Evolutionary conservation across 2,329 filamentous ascomycete genomes (phyloP).

Genomic region (Ceratocystis eucalypticola): DNA sequence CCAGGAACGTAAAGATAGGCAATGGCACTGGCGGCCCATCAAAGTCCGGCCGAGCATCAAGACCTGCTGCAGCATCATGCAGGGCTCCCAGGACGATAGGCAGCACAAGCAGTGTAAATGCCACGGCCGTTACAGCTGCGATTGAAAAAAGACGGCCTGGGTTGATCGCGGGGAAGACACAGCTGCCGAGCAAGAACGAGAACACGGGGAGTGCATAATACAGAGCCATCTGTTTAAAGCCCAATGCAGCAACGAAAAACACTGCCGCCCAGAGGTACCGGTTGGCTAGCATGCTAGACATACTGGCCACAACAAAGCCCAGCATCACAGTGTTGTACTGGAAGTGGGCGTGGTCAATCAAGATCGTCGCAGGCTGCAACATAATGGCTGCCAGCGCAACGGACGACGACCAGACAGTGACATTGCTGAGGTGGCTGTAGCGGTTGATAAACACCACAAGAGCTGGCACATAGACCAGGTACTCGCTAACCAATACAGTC

Average conservation of each 20-base stretch:
- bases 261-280: constrained; percentile 77
- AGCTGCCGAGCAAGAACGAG: constrained; percentile 76
- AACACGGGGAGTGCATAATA: constrained; percentile 94
- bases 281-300: constrained; percentile 79
- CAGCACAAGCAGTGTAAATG: constrained; percentile 62
- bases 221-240: constrained; percentile 98
- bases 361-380: constrained; percentile 78
- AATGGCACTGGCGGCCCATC: constrained; percentile 27
- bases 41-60: constrained; percentile 25
- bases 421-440: constrained; percentile 60
- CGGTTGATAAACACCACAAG: constrained; percentile 73
- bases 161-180: constrained; percentile 60
- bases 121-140: constrained; percentile 53
- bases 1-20: constrained; percentile 46
- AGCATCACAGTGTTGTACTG: constrained; percentile 99
- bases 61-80: constrained; percentile 53
- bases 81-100: constrained; percentile 62
- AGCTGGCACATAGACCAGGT: constrained; percentile 76
- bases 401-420: constrained; percentile 68
- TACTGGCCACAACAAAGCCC: constrained; percentile 69
- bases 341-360: constrained; percentile 92
- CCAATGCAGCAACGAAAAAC: constrained; percentile 86
- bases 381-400: constrained; percentile 80
- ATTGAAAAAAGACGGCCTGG: constrained; percentile 59
- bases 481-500: constrained; percentile 82